Percentiles rank a stretch among this genome's conserved stretches.
phyloP scores from a whole-genome alignment of 202 grass and related monocot species.

The Elaeis oleifera region DNA sequence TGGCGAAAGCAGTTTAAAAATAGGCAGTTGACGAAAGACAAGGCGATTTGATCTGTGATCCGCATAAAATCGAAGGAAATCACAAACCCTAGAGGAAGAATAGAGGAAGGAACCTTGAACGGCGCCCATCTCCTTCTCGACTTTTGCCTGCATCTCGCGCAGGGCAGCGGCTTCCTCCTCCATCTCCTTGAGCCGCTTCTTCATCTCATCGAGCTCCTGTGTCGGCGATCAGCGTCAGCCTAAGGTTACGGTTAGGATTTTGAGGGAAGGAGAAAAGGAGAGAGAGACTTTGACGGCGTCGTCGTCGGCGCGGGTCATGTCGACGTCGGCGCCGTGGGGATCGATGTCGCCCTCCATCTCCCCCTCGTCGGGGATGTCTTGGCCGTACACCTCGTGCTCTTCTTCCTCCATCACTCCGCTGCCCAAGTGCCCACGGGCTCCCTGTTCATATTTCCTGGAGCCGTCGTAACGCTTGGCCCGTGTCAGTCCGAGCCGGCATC shows the following conservation, averaged over 20 bases:
- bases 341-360: constrained; percentile 58
- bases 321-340: constrained; percentile 35
- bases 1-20: no score
- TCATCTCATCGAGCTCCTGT: constrained; percentile 77
- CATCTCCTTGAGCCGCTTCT: constrained; percentile 71
- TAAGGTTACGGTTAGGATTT: constrained; percentile 32
- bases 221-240: constrained; percentile 26
- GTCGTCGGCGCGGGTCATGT: constrained; percentile 38
- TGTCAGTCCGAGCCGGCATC: no score
- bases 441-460: not conserved
- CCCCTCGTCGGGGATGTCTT: constrained; percentile 77
- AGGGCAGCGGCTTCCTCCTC: constrained; percentile 72
- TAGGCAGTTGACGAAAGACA: no score
- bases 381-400: constrained; percentile 90
- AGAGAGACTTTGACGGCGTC: constrained; percentile 36
- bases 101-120: constrained; percentile 36
- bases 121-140: constrained; percentile 62
- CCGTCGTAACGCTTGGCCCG: not conserved
- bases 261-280: not conserved
- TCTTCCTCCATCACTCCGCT: constrained; percentile 60
- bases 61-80: not conserved
- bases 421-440: no score
- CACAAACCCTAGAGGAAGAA: not conserved
- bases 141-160: constrained; percentile 74
- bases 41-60: no score